Evolutionary conservation across 108 stramenopile genomes (phyloP), one percentile per base, ranked within the genome.

Genomic region (Nannochloropsis gaditana): DNA sequence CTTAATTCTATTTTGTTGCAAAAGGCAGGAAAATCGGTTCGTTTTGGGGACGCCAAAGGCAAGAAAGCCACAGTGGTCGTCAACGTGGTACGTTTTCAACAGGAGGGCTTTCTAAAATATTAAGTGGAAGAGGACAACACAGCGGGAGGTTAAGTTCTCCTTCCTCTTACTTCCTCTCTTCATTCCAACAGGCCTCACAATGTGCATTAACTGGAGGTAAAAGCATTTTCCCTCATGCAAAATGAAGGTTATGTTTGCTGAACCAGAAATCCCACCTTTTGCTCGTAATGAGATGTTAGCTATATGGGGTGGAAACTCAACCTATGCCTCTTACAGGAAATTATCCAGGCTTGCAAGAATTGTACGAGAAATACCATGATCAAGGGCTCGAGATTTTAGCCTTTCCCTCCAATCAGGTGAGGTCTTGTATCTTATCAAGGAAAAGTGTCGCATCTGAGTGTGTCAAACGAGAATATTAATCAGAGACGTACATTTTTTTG

Each of bases 291-390:
- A 31, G 31, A 31, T 31, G 31, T 31, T 31, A 31, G 31, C 31
- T 31, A 31, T 31, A 31, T 31, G 31, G 31, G 31, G 31, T 31
- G 31, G 31, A 31, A 31, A 31, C 31, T 31, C 31, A 31, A 31
- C 31, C 31, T 31, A 31, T 31, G 31, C 31, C 31, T 31, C 1
- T 31, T 43, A 21, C 17, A 82, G 45, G 45, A 15, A 82, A 82
- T 21, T 82, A 82, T 4, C 43, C 43, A 21, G 82, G 45, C 43
- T 19, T 82, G 82, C 82, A 82, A 82, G 44, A 82, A 19, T 9
- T 82, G 82, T 82, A n/a, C 9, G 82, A 82, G 43, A 82, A 82
- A 9, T 82, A 82, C 82, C 44, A 43, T 21, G 82, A 82, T 9
- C 82, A 82, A 82, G 82, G 82, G 19, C 21, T 82, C 19, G 44